Conservation (phyloP, 2,329 filamentous ascomycete species). For the Trichoderma sp. region DNA sequence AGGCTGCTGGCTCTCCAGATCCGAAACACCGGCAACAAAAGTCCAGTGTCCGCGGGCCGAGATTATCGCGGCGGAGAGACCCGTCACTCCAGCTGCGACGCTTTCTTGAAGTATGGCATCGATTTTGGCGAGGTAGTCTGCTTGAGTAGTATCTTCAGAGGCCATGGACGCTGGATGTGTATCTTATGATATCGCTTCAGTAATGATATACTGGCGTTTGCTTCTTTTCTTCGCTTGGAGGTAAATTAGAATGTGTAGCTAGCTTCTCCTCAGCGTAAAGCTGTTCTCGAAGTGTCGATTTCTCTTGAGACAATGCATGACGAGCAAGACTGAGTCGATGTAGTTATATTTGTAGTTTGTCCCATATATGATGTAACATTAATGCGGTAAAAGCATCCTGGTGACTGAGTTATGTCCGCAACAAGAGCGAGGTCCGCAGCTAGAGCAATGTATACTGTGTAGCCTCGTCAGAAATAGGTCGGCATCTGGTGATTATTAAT, state of each 20-base stretch:
- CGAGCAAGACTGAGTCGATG: neutral
- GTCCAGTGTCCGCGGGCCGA: conserved; percentile 4
- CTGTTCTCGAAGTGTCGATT: neutral
- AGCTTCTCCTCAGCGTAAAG: neutral
- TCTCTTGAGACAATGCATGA: neutral
- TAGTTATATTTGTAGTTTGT: neutral
- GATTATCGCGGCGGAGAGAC: conserved; percentile 17
- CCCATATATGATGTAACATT: neutral
- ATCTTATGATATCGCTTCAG: neutral
- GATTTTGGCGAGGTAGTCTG: neutral
- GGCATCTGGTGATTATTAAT: neutral
- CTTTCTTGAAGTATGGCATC: conserved; percentile 8
- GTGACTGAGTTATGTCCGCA: neutral
- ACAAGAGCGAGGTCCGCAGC: neutral
- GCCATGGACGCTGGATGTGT: neutral
- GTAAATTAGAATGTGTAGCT: neutral
- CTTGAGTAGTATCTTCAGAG: neutral
- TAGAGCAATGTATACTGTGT: neutral
- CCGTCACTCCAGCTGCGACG: conserved; percentile 10
- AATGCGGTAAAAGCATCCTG: neutral
- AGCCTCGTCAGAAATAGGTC: neutral
- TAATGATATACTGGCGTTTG: neutral
- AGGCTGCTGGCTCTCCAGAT: neutral
- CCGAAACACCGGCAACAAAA: conserved; percentile 11
- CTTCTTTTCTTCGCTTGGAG: neutral